Evolutionary conservation across 2,329 filamentous ascomycete species (phyloP).

Genomic region (Cadophora gregata): DNA sequence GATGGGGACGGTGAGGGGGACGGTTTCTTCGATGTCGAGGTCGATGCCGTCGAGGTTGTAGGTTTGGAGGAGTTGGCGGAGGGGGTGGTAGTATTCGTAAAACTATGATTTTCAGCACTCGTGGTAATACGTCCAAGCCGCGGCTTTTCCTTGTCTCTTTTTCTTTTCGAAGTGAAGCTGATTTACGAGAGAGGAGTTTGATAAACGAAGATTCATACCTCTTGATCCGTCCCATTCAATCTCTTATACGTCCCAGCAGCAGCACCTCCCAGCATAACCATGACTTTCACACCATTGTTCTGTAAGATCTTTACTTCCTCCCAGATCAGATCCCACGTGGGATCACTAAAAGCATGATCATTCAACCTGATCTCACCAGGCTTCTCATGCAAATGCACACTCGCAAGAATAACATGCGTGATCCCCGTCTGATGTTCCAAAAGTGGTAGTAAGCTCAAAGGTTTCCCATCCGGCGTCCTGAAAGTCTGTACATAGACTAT

Average conservation of each 20-base stretch:
- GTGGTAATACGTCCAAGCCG: no score
- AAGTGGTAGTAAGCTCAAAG: constrained; percentile 64
- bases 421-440: constrained; percentile 57
- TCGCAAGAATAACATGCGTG: constrained; percentile 84
- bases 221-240: constrained; percentile 57
- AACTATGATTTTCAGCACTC: constrained; percentile 51
- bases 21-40: constrained; percentile 79
- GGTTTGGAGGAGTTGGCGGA: constrained; percentile 65
- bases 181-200: no score
- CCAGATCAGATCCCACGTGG: constrained; percentile 31
- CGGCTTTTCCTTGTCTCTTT: neutral
- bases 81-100: constrained; percentile 72
- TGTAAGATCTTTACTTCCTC: constrained; percentile 32
- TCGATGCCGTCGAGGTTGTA: constrained; percentile 72
- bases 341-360: constrained; percentile 28
- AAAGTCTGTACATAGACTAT: constrained; percentile 69
- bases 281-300: constrained; percentile 32
- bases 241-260: constrained; percentile 55
- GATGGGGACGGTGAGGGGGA: constrained; percentile 67
- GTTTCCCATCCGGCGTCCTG: constrained; percentile 54
- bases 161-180: neutral
- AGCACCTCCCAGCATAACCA: constrained; percentile 35
- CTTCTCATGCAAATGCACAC: constrained; percentile 77
- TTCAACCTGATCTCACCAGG: constrained; percentile 70
- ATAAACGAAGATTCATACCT: constrained; percentile 29